Base-by-base conservation (phyloP, 1,284 basidiomycete species). In the Erythrobasidium hasegawianum region DNA sequence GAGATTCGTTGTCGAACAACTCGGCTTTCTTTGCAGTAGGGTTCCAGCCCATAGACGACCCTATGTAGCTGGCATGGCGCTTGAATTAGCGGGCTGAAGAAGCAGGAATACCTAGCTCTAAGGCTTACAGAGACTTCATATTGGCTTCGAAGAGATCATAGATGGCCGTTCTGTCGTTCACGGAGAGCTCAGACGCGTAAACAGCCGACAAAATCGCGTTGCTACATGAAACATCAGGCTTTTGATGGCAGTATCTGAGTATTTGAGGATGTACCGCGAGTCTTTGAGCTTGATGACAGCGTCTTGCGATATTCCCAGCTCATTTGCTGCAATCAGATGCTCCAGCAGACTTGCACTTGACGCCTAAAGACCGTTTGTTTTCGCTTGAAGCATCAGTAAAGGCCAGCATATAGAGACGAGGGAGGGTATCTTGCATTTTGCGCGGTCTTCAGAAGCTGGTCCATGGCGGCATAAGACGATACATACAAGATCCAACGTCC, bases 1-100 rank as follows among this genome's bases (percentile, higher is more conserved):
- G 66, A 16, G 71, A 71, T 13, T 69, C 68, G 14, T 66, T 3
- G 47, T 73, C 59, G 38, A 74, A 73, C 5, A 74, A 67, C 65
- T 74, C 73, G 20, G 59, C 49, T 7, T 59, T 58, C 65, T 74
- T 74, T 24, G 69, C 72, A 0, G 40, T 11, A 0, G 68, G 27
- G 20, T 70, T 54, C 38, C 64, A 72, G 8, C 71, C 70, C 26
- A 58, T 64, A 18, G 33, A 1, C 2, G 69, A 69, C 0, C n/a
- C 11, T 9, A 69, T 60, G 54, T 71, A 72, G 4, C 72, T 73
- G 61, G 5, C 14, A 11, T 33, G 11, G 33, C 33, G 5, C 11
- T 33, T 11, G 33, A 33, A 11, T 33, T 33, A 33, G 33, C 33
- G 33, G 33, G 11, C 33, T 4, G 4, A 33, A 11, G 33, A 33